phyloP scores from a whole-genome alignment of 2,329 filamentous ascomycete species.

The Exophiala mesophila region DNA sequence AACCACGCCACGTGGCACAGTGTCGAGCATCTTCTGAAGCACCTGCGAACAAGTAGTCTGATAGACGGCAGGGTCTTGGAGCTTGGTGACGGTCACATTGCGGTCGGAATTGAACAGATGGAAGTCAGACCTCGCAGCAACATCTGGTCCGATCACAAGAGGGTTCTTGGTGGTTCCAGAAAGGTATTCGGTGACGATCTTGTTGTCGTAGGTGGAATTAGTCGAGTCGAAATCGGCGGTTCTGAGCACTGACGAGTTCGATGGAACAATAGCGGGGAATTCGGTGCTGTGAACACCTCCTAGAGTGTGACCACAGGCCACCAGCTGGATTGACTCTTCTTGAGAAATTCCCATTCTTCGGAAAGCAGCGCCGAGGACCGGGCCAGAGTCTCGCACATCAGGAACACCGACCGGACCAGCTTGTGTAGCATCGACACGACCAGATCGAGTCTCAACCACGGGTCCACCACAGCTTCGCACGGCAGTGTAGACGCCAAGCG shows the following conservation, averaged over 20 bases:
- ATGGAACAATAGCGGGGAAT: slow-evolving; percentile 31
- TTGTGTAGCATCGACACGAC: slow-evolving; percentile 32
- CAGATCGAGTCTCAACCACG: slow-evolving; percentile 30
- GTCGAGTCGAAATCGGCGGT: slow-evolving; percentile 29
- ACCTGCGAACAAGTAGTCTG: slow-evolving; percentile 11
- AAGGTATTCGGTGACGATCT: slow-evolving; percentile 32
- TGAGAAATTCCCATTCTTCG: slow-evolving; percentile 30
- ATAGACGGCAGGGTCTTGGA: slow-evolving; percentile 20
- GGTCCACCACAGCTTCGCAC: slow-evolving; percentile 31
- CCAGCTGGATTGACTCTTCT: slow-evolving; percentile 27
- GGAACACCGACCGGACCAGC: slow-evolving; percentile 31
- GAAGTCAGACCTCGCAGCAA: slow-evolving; percentile 31
- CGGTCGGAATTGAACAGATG: slow-evolving; percentile 31
- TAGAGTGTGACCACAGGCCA: slow-evolving; percentile 34
- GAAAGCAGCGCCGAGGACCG: slow-evolving; percentile 30
- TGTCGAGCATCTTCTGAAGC: slow-evolving; percentile 23
- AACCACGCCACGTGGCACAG: slow-evolving; percentile 18
- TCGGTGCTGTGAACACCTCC: slow-evolving; percentile 33
- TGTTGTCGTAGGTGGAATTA: slow-evolving; percentile 27
- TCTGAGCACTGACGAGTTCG: slow-evolving; percentile 27
- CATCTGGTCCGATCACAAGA: slow-evolving; percentile 24
- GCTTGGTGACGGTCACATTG: slow-evolving; percentile 30
- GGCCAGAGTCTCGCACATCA: slow-evolving; percentile 31
- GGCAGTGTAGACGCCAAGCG: slow-evolving; percentile 30
- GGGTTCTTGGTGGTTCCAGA: slow-evolving; percentile 28